These are phyloP conservation scores for Yarrowia deformans DNA, from an alignment of 805 yeast genomes.

Conservation along the genomic window DNA sequence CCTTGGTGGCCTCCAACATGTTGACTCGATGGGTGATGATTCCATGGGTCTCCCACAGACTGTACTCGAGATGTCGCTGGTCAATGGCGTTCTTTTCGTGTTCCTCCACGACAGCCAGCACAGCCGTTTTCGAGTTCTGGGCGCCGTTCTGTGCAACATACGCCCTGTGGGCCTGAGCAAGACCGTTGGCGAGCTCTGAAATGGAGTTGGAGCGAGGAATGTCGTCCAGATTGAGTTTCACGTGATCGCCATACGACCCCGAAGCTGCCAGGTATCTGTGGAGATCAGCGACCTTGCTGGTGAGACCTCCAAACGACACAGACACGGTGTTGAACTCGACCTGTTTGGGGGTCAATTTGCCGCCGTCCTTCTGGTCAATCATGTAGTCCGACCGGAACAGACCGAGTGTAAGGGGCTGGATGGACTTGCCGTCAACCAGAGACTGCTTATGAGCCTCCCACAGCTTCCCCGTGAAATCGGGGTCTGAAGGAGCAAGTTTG, in stretches of 20 bases:
- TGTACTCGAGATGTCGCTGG: constrained; percentile 83
- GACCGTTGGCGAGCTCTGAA: constrained; percentile 66
- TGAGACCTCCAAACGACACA: constrained; percentile 92
- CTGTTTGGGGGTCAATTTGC: constrained; percentile 65
- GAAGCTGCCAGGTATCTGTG: constrained; percentile 64
- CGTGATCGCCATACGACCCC: constrained; percentile 47
- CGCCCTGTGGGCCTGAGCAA: constrained; percentile 67
- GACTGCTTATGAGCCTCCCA: constrained; percentile 61
- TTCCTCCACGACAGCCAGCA: constrained; percentile 82
- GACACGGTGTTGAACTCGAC: constrained; percentile 96
- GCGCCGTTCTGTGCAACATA: constrained; percentile 52
- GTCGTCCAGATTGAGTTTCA: constrained; percentile 53
- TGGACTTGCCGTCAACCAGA: constrained; percentile 55
- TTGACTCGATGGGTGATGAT: constrained; percentile 71
- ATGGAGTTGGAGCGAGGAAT: constrained; percentile 76
- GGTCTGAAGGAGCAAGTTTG: constrained; percentile 58
- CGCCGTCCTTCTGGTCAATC: constrained; percentile 48
- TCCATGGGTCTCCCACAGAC: constrained; percentile 62
- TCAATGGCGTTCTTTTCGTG: constrained; percentile 90
- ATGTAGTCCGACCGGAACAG: constrained; percentile 91
- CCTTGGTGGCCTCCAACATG: constrained; percentile 61
- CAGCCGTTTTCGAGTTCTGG: constrained; percentile 47
- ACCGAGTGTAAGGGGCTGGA: constrained; percentile 71
- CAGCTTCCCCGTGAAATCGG: constrained; percentile 82
- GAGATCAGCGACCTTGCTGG: constrained; percentile 76